Percentiles rank a stretch among this genome's conserved stretches.
phyloP scores from a whole-genome alignment of 177 flowering plant species.

The Vitis hybrid region DNA sequence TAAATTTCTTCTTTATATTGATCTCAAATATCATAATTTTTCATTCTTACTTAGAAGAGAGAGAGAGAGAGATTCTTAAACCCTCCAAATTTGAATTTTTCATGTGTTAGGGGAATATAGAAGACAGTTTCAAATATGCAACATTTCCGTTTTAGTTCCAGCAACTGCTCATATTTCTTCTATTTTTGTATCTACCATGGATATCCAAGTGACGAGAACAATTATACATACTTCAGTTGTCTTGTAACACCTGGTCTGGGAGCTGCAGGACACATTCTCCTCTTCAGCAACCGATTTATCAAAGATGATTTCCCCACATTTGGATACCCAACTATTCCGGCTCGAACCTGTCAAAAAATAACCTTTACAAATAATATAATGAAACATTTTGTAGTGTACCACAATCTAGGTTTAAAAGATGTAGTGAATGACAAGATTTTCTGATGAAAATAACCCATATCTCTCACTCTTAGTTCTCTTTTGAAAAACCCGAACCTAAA shows the following conservation, averaged over 20 bases:
- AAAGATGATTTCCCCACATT: slow-evolving; percentile 99
- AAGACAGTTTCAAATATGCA: background rate
- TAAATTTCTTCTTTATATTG: background rate
- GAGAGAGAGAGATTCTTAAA: background rate
- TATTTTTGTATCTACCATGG: background rate
- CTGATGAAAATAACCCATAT: no score
- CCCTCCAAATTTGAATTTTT: background rate
- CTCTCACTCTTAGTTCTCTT: no score
- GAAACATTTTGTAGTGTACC: background rate
- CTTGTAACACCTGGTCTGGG: slow-evolving; percentile 98
- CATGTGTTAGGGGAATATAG: background rate
- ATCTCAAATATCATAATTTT: background rate
- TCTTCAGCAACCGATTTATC: slow-evolving; percentile 90
- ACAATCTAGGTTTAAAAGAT: background rate
- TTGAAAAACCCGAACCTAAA: no score
- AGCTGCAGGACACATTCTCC: slow-evolving; percentile 93
- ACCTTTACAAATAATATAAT: background rate
- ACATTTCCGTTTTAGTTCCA: background rate
- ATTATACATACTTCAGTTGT: slow-evolving; percentile 63
- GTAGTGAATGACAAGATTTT: no score
- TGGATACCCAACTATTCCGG: slow-evolving; percentile 98
- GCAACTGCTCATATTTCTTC: background rate
- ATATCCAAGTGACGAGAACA: background rate
- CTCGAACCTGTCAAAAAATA: slow-evolving; percentile 66
- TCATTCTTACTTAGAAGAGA: background rate